Evolutionary conservation across 139 green algal species (phyloP).

Genomic region (Coelastrella sp.): DNA sequence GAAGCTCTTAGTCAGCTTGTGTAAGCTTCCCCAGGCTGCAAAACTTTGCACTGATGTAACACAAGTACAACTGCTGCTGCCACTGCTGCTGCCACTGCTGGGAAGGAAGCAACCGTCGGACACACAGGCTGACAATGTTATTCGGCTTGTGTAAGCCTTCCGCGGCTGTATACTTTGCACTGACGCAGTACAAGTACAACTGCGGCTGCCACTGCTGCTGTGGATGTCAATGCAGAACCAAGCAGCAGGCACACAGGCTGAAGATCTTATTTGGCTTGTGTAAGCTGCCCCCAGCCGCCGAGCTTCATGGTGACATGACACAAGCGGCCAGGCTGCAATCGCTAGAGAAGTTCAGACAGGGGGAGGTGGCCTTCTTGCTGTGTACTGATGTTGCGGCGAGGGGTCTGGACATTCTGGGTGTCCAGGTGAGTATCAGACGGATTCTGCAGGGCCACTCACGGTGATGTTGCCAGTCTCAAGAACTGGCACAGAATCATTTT

Average conservation of each 20-base stretch:
- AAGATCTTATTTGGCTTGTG: constrained; percentile 97
- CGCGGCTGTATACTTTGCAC: constrained; percentile 53
- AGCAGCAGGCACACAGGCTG: constrained; percentile 90
- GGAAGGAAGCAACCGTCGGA: constrained; percentile 78
- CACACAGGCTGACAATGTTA: constrained; percentile 95
- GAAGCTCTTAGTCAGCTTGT: constrained; percentile 96
- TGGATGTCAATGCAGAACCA: constrained; percentile 70
- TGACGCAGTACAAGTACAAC: neutral
- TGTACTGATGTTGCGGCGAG: constrained; percentile 93
- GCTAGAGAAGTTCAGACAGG: constrained; percentile 87
- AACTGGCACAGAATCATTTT: too few species aligned
- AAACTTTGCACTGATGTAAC: constrained; percentile 98
- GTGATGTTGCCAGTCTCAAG: too few species aligned
- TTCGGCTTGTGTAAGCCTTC: constrained; percentile 91
- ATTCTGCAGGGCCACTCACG: too few species aligned
- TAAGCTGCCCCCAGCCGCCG: constrained; percentile 82
- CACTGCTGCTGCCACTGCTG: constrained; percentile 14
- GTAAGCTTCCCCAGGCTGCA: constrained; percentile 78
- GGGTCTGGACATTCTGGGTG: constrained; percentile 96
- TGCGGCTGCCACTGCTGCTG: constrained; percentile 18
- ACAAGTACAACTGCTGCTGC: constrained; percentile 55
- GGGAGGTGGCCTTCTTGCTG: constrained; percentile 82
- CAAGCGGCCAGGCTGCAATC: constrained; percentile 90
- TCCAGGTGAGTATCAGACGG: constrained; percentile 70
- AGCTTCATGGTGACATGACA: constrained; percentile 98